A percentile compares a stretch with the other conserved stretches of the same genome.
Conservation (phyloP, 352 stramenopile genomes). For the Chrysophaeum taylorii region DNA sequence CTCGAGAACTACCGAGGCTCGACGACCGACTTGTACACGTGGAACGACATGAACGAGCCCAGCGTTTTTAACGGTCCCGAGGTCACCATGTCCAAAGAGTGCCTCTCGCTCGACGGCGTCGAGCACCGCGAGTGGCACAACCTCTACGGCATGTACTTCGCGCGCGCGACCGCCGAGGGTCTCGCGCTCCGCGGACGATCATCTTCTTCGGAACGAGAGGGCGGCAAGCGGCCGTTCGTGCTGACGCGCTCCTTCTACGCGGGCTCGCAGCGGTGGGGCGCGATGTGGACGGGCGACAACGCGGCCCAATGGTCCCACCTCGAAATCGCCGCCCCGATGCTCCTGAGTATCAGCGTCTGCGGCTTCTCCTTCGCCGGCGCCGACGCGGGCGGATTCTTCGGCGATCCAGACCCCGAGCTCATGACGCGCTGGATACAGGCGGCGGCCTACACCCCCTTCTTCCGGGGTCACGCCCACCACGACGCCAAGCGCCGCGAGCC, state of each 20-base stretch:
- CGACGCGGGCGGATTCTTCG: constrained; percentile 98
- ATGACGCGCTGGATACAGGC: constrained; percentile 91
- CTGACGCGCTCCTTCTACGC: constrained; percentile 93
- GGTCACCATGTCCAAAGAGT: constrained; percentile 93
- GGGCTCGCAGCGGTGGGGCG: constrained; percentile 88
- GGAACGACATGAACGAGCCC: constrained; percentile 99
- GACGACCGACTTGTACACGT: constrained; percentile 86
- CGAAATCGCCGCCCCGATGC: constrained; percentile 85
- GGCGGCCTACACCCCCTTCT: constrained; percentile 93
- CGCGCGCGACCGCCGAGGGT: constrained; percentile 86
- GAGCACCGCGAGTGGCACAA: constrained; percentile 99
- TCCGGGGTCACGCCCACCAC: constrained; percentile 95
- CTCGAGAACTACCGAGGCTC: constrained; percentile 36
- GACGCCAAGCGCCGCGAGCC: constrained; percentile 94
- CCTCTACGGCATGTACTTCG: constrained; percentile 96
- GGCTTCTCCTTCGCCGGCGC: constrained; percentile 92
- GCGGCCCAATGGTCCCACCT: constrained; percentile 88
- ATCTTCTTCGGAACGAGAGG: constrained; percentile 28
- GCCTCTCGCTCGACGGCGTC: constrained; percentile 71
- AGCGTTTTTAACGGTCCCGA: constrained; percentile 98
- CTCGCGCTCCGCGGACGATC: constrained; percentile 46
- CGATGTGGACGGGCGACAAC: constrained; percentile 98
- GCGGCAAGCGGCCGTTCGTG: constrained; percentile 84
- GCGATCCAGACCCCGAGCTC: constrained; percentile 85
- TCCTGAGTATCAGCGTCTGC: constrained; percentile 86